Conservation (phyloP, 2,329 filamentous ascomycete species). For the Ceratocystis destructans region DNA sequence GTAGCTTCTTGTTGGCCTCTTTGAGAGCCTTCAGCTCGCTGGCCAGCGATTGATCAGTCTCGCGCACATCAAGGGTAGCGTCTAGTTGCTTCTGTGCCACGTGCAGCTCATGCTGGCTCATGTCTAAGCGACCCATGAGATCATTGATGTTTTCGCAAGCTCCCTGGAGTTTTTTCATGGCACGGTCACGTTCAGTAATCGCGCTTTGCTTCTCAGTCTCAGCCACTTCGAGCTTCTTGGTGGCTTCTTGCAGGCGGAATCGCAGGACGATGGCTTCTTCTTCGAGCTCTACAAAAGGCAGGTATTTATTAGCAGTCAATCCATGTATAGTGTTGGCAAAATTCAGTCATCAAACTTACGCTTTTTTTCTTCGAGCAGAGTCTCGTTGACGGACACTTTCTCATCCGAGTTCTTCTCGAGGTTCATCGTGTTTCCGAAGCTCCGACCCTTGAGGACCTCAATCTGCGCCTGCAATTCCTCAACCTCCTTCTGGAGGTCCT, state of each 20-base stretch:
- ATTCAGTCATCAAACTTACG: slow-evolving; percentile 31
- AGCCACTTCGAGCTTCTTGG: slow-evolving; percentile 46
- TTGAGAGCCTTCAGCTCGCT: slow-evolving; percentile 32
- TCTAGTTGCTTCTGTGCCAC: slow-evolving; percentile 32
- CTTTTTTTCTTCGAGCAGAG: slow-evolving; percentile 39
- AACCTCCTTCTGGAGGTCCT: slow-evolving; percentile 39
- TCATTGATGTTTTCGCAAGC: slow-evolving; percentile 45
- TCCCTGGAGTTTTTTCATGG: slow-evolving; percentile 47
- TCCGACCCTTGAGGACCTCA: slow-evolving; percentile 31
- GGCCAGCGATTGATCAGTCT: slow-evolving; percentile 29
- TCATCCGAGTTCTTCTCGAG: slow-evolving; percentile 19
- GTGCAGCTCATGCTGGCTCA: slow-evolving; percentile 32
- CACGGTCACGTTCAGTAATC: slow-evolving; percentile 49
- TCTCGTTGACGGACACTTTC: slow-evolving; percentile 23
- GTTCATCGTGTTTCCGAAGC: slow-evolving; percentile 27
- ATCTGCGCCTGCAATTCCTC: slow-evolving; percentile 37
- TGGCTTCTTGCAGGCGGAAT: slow-evolving; percentile 46
- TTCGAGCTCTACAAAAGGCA: slow-evolving; percentile 36
- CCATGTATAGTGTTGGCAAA: not conserved
- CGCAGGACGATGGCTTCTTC: slow-evolving; percentile 46
- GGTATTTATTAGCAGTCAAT: not conserved
- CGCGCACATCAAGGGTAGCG: slow-evolving; percentile 29
- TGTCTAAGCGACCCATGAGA: slow-evolving; percentile 31
- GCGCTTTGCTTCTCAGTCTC: slow-evolving; percentile 51
- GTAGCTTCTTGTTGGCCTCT: slow-evolving; percentile 22